These are phyloP conservation scores for Elsinoe batatas DNA, from an alignment of 2,329 filamentous ascomycete species.

Conservation along the genomic window DNA sequence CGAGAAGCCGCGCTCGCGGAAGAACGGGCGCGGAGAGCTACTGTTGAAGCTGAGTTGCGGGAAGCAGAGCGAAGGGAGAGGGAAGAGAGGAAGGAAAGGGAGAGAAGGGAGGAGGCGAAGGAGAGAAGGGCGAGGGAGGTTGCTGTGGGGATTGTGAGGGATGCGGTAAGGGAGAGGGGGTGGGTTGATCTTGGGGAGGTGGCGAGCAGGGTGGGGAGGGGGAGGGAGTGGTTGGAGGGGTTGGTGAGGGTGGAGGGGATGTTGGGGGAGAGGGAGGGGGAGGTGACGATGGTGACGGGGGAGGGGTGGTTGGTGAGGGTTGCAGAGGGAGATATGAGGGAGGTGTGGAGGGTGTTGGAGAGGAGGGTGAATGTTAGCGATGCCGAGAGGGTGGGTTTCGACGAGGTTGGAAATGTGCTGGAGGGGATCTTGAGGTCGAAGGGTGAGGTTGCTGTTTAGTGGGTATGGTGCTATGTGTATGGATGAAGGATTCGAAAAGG, in stretches of 20 bases:
- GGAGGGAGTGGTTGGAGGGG: slow-evolving; percentile 35
- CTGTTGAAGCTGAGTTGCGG: slow-evolving; percentile 34
- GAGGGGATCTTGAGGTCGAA: slow-evolving; percentile 24
- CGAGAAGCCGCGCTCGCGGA: slow-evolving; percentile 34
- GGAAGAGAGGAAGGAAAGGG: slow-evolving; percentile 30
- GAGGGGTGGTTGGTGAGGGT: slow-evolving; percentile 34
- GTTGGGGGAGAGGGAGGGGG: slow-evolving; percentile 23
- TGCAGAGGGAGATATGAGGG: slow-evolving; percentile 30
- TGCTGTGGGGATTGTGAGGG: slow-evolving; percentile 26
- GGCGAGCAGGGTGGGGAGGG: slow-evolving; percentile 32
- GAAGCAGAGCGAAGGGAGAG: slow-evolving; percentile 32
- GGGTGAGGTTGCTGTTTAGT: too few species aligned
- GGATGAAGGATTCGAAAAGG: too few species aligned
- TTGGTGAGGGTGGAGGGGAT: slow-evolving; percentile 34
- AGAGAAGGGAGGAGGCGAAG: slow-evolving; percentile 29
- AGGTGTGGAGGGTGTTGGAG: slow-evolving; percentile 30
- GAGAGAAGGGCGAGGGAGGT: slow-evolving; percentile 27
- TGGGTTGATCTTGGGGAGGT: slow-evolving; percentile 32
- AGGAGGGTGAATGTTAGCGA: slow-evolving; percentile 20
- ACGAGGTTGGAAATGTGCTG: slow-evolving; percentile 30
- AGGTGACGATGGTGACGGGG: slow-evolving; percentile 32
- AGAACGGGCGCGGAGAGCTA: slow-evolving; percentile 33
- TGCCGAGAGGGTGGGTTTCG: slow-evolving; percentile 26
- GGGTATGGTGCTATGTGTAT: too few species aligned
- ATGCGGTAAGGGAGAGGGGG: slow-evolving; percentile 23